Percentiles rank a stretch among this genome's conserved stretches.
Conservation (phyloP, 345 rosid genomes). For the Cardiospermum halicacabum region DNA sequence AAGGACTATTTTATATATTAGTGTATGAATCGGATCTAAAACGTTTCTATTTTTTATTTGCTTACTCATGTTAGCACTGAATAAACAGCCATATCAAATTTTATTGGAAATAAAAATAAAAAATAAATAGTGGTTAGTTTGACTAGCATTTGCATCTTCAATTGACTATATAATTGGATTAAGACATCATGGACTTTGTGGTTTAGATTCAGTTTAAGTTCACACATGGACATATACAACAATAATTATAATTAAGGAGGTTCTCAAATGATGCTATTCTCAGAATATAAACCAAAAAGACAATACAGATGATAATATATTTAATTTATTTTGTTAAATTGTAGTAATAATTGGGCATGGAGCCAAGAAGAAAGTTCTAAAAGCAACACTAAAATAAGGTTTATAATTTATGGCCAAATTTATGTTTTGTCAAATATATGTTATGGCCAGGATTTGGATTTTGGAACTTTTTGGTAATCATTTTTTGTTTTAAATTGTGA, state of each 20-base stretch:
- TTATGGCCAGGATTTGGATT: constrained; percentile 1
- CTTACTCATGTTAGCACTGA: too few relatives aligned
- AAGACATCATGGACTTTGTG: too few relatives aligned
- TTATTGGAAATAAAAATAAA: too few relatives aligned
- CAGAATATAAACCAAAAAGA: neutral
- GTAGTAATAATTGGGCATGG: constrained; percentile 1
- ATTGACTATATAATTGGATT: too few relatives aligned
- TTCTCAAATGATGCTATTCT: neutral
- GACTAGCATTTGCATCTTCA: too few relatives aligned
- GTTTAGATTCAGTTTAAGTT: neutral
- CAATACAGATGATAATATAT: neutral
- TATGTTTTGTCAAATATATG: neutral
- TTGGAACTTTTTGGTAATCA: constrained; percentile 10
- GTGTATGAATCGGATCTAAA: too few relatives aligned
- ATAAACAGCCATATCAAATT: too few relatives aligned
- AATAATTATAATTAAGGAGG: neutral
- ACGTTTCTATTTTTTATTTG: too few relatives aligned
- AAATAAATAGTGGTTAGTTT: too few relatives aligned
- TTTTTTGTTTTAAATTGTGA: neutral
- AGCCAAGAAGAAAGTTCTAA: neutral
- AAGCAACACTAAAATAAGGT: neutral
- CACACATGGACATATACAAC: neutral
- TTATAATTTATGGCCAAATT: neutral
- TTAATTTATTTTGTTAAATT: neutral
- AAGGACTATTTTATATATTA: too few relatives aligned